Conservation (phyloP, 1,284 basidiomycete genomes). For the Schizophyllum commune region DNA sequence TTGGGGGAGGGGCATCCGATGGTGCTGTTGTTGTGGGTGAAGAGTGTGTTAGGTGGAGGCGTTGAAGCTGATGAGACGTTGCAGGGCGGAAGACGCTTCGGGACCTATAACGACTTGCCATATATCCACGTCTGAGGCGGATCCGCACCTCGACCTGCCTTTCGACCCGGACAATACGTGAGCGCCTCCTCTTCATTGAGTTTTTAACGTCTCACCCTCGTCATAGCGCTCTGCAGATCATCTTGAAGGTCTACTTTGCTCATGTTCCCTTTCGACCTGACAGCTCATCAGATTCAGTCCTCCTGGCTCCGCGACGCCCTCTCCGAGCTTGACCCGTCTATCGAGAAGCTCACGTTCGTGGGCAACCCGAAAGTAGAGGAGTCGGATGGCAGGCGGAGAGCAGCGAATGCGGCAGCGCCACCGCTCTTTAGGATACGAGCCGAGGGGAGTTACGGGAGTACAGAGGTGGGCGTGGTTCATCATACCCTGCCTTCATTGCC, state of each 20-base stretch:
- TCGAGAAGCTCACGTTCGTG: slow-evolving; percentile 78
- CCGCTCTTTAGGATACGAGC: slow-evolving; percentile 74
- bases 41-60: slow-evolving; percentile 1
- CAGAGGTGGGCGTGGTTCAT: slow-evolving; percentile 49
- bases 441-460: slow-evolving; percentile 72
- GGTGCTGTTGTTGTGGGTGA: slow-evolving; percentile 69
- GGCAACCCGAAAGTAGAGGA: slow-evolving; percentile 49
- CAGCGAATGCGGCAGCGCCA: slow-evolving; percentile 25
- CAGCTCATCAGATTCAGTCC: slow-evolving; percentile 41
- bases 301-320: slow-evolving; percentile 89
- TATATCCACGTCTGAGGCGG: slow-evolving; percentile 80
- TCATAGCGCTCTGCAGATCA: slow-evolving; percentile 73
- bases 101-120: slow-evolving; percentile 88
- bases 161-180: slow-evolving; percentile 70
- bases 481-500: neutral
- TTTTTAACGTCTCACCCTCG: no score
- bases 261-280: neutral
- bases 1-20: slow-evolving; percentile 74
- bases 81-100: slow-evolving; percentile 73
- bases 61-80: slow-evolving; percentile 3
- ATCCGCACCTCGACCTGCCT: slow-evolving; percentile 71
- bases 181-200: no score
- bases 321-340: slow-evolving; percentile 82
- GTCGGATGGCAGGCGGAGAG: slow-evolving; percentile 20
- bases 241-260: slow-evolving; percentile 62